These are phyloP conservation scores for Dendryphion nanum DNA, from an alignment of 2,329 filamentous ascomycete genomes.

Conservation along the genomic window DNA sequence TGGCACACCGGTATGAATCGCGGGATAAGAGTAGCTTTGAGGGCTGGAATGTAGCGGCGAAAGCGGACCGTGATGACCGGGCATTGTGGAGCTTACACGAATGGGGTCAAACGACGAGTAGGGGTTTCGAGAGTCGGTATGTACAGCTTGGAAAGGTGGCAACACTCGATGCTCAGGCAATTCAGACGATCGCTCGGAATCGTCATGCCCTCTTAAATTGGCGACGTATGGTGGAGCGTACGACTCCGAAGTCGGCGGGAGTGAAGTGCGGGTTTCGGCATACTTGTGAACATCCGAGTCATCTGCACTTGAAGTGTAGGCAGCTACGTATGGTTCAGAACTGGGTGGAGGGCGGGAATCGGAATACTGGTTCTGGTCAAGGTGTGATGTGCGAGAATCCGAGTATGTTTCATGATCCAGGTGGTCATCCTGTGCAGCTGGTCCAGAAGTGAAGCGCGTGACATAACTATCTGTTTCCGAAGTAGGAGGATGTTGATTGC, in stretches of 20 bases:
- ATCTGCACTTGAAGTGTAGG: conserved; percentile 5
- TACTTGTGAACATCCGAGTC: too few species aligned
- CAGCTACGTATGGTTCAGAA: conserved; percentile 27
- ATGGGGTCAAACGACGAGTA: conserved; percentile 29
- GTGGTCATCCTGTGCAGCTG: background rate
- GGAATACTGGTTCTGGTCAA: too few species aligned
- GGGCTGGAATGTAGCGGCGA: conserved; percentile 19
- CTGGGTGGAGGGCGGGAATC: conserved; percentile 10
- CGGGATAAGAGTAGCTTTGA: conserved; percentile 32
- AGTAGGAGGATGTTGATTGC: conserved; percentile 2
- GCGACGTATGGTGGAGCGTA: conserved; percentile 28
- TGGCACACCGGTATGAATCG: conserved; percentile 28
- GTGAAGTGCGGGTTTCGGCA: background rate
- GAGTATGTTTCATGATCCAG: background rate
- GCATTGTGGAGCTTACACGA: conserved; percentile 24
- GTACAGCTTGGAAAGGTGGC: too few species aligned
- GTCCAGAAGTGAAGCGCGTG: conserved; percentile 8
- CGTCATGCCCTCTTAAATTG: too few species aligned
- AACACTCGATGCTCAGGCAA: too few species aligned
- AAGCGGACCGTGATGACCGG: conserved; percentile 21
- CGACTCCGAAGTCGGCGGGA: conserved; percentile 16
- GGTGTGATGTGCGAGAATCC: background rate
- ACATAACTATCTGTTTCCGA: conserved; percentile 25
- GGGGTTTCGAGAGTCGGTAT: conserved; percentile 19
- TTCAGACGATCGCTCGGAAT: too few species aligned